Evolutionary conservation across 2,329 filamentous ascomycete species (phyloP).

Genomic region (Penicillium sp.): DNA sequence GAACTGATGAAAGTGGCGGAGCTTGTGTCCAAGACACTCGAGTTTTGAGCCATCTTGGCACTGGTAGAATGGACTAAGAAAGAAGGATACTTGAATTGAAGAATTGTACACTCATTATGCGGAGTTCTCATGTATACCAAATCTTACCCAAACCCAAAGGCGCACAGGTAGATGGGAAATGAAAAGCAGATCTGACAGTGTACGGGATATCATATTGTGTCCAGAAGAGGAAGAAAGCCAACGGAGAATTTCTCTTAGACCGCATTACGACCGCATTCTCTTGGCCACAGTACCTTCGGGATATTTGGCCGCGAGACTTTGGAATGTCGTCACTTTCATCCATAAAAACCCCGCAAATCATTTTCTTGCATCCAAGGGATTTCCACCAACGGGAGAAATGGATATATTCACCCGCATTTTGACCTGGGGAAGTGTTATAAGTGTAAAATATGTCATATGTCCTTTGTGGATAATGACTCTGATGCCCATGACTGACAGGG

Average conservation of each 20-base stretch:
- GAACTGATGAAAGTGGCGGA: not conserved
- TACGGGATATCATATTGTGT: not conserved
- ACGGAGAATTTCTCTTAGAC: not conserved
- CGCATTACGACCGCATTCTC: not conserved
- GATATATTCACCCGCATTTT: too few relatives aligned
- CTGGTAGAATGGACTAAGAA: not conserved
- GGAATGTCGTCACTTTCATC: not conserved
- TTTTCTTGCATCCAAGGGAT: not conserved
- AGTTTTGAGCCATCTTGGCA: not conserved
- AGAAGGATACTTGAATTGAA: not conserved
- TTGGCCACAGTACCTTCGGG: not conserved
- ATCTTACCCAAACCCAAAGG: not conserved
- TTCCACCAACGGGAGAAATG: not conserved
- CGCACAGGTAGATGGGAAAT: not conserved
- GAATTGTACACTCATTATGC: not conserved
- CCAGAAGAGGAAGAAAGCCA: not conserved
- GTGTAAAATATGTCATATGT: not conserved
- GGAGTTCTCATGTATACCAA: not conserved
- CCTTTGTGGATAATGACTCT: not conserved
- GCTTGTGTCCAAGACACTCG: not conserved
- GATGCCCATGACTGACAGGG: not conserved
- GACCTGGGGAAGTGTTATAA: not conserved
- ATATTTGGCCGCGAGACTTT: not conserved
- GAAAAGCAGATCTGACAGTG: not conserved
- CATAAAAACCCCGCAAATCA: not conserved